These are phyloP conservation scores for Bruguiera parviflora DNA, from an alignment of 345 rosid species.

Conservation along the genomic window DNA sequence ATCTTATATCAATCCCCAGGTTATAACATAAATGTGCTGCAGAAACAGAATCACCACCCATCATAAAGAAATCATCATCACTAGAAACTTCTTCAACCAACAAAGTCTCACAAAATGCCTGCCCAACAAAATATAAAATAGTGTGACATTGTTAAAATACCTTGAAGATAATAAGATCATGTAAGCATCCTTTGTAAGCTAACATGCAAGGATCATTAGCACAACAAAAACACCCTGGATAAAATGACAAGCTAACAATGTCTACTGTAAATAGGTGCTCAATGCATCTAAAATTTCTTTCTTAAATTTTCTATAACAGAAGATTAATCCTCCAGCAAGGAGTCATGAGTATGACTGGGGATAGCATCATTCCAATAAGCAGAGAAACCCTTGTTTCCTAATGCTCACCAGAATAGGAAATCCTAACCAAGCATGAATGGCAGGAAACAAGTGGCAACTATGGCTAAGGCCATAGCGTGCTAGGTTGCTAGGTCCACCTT, in stretches of 20 bases:
- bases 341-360: no score
- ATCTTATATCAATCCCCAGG: conserved; percentile 76
- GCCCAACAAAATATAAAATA: conserved; percentile 14
- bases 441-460: no score
- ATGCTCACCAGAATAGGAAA: no score
- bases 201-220: not conserved
- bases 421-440: no score
- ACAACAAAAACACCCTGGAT: not conserved
- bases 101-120: conserved; percentile 79
- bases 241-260: not conserved
- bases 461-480: no score
- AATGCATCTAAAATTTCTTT: no score
- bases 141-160: not conserved
- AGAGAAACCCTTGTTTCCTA: no score
- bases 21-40: conserved; percentile 84
- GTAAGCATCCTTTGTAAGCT: not conserved
- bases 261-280: not conserved
- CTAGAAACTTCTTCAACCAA: conserved; percentile 61
- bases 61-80: conserved; percentile 72
- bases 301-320: no score
- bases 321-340: no score
- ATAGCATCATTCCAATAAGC: no score
- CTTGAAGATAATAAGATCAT: not conserved
- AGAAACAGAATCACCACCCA: conserved; percentile 86
- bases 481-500: no score